Evolutionary conservation across 768 basidiomycete species (phyloP), one percentile per base, ranked within the genome.

Genomic region (Gloeophyllum trabeum): DNA sequence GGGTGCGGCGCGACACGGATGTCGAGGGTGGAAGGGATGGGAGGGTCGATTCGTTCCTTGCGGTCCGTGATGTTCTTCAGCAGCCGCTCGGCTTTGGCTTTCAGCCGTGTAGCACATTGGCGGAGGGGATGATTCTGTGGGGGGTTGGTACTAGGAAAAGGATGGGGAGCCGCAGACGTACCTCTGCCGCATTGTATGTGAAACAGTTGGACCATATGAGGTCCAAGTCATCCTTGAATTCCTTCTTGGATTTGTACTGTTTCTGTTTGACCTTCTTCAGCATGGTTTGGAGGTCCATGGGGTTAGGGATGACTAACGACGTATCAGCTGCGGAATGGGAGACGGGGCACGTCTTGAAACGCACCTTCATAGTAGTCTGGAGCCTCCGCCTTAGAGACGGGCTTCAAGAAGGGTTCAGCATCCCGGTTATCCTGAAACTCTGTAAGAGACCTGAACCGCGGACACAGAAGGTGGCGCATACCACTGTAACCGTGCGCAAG

Each of bases 171-270:
- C 35, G 7, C 7, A n/a, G 13, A 71, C 83, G 46, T 51, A 90
- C 93, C 67, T 91, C 85, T 7, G 80, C 73, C 14, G 87, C 81
- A 59, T 99, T 99, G 60, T 98, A 98, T 4, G 73, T 79, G 48
- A 83, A 75, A 61, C 94, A 97, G 50, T 98, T 99, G 36, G 79
- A 78, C 96, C 96, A 99, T 50, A 99, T 97, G 47, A 97, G 75
- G 50, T 94, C 88, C 34, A 99, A 67, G 63, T 99, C 96, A 45
- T 87, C 82, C 48, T 83, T 82, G 62, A 99, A 98, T 53, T 93
- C 87, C 48, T 78, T 71, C 64, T 98, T 98, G 23, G 81, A 88
- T 62, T 93, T 92, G 73, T 96, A 97, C 38, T 77, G 73, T 57
- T 86, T 88, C 45, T 74, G 67, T 65, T 96, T 98, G 57, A 97